A percentile compares a stretch with the other conserved stretches of the same genome.
Evolutionary conservation across 73 alveolate genomes (phyloP).

Genomic region (Symbiodinium natans): DNA sequence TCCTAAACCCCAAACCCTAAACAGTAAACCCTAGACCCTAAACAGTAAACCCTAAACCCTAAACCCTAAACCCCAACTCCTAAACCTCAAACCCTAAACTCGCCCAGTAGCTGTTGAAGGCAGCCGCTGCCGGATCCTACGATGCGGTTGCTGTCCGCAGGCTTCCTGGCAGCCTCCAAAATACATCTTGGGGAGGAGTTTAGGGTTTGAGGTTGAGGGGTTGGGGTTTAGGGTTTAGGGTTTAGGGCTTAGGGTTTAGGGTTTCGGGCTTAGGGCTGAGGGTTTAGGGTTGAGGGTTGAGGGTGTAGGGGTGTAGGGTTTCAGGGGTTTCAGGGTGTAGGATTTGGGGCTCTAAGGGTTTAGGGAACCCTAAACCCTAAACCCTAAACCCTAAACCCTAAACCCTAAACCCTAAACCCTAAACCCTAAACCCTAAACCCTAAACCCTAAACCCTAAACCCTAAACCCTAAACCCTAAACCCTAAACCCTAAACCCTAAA

Average conservation of each 20-base stretch:
- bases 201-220: not conserved
- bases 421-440: no score
- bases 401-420: not conserved
- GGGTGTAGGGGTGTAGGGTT: no score
- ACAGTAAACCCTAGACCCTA: not conserved
- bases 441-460: no score
- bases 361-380: no score
- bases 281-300: no score
- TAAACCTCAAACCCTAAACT: not conserved
- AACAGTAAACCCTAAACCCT: not conserved
- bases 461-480: no score
- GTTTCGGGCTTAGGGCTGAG: no score
- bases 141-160: not conserved
- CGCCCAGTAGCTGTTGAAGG: not conserved
- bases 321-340: no score
- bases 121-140: not conserved
- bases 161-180: not conserved
- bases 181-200: no score
- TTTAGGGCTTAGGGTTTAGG: not conserved
- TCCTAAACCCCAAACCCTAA: not conserved
- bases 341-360: no score
- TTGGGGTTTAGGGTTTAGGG: not conserved
- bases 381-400: not conserved
- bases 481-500: no score
- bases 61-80: no score